phyloP scores from a whole-genome alignment of 2,329 filamentous ascomycete genomes.

The Talaromyces albobiverticillius region DNA sequence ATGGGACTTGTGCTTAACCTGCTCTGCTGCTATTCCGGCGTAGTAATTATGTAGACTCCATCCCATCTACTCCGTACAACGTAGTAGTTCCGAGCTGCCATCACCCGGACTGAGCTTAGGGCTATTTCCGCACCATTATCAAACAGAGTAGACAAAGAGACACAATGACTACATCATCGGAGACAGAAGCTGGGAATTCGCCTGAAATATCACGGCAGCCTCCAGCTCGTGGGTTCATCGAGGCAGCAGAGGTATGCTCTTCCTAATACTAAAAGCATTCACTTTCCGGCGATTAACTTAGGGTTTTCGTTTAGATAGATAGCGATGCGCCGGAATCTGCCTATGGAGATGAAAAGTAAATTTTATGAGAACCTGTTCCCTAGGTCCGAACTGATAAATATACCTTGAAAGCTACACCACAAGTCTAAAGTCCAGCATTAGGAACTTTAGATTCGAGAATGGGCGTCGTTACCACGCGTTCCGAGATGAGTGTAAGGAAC shows the following conservation, averaged over 20 bases:
- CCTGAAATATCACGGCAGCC: not conserved
- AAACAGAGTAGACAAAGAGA: not conserved
- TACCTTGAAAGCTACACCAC: constrained; percentile 28
- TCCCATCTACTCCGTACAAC: too few relatives aligned
- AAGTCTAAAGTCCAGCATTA: constrained; percentile 24
- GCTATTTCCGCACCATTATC: not conserved
- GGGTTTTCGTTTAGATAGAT: not conserved
- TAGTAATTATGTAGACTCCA: not conserved
- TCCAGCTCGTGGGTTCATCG: constrained; percentile 2
- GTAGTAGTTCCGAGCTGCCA: not conserved
- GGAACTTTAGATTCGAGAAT: constrained; percentile 20
- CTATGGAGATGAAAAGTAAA: constrained; percentile 12
- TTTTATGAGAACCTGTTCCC: not conserved
- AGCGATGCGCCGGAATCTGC: constrained; percentile 9
- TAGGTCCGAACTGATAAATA: not conserved
- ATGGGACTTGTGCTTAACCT: too few relatives aligned
- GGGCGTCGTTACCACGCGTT: constrained; percentile 21
- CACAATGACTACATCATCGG: not conserved
- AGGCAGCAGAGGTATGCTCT: constrained; percentile 9
- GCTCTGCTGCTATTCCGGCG: not conserved
- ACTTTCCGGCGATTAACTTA: not conserved
- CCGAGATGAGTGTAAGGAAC: constrained; percentile 33
- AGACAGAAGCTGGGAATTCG: not conserved
- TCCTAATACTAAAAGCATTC: too few relatives aligned
- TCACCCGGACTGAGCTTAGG: not conserved